These are phyloP conservation scores for Aureobasidium sp. DNA, from an alignment of 2,329 filamentous ascomycete genomes.

Conservation along the genomic window DNA sequence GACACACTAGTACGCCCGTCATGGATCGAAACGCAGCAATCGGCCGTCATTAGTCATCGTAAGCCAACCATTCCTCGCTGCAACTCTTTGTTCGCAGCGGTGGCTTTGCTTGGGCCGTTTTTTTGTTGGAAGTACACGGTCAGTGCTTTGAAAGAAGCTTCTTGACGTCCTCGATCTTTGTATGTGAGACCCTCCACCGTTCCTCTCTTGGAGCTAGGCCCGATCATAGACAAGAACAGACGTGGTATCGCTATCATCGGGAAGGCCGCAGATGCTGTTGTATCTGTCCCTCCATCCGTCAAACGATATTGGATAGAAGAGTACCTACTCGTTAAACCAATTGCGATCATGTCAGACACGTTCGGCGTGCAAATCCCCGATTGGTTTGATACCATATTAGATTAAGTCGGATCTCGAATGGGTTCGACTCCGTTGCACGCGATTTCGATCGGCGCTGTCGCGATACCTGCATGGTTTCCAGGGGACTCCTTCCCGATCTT, in stretches of 20 bases:
- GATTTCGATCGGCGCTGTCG: conserved; percentile 7
- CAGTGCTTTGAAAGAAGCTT: conserved; percentile 9
- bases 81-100: neutral
- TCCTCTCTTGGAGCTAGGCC: neutral
- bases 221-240: neutral
- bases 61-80: neutral
- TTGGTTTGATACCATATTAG: conserved; percentile 5
- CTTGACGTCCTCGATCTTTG: conserved; percentile 5
- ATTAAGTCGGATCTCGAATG: conserved; percentile 8
- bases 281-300: neutral
- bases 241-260: neutral
- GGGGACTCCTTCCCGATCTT: neutral
- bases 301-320: no score
- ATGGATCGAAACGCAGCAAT: conserved; percentile 7
- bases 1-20: conserved; percentile 11
- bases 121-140: conserved; percentile 10
- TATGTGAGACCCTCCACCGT: neutral
- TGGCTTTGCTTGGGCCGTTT: conserved; percentile 10
- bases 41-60: conserved; percentile 8
- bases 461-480: neutral
- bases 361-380: neutral
- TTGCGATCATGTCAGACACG: neutral
- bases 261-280: neutral
- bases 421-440: conserved; percentile 4
- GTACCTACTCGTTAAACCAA: neutral